These are phyloP conservation scores for Boletus subcaerulescens DNA, from an alignment of 768 basidiomycete genomes.

Conservation along the genomic window DNA sequence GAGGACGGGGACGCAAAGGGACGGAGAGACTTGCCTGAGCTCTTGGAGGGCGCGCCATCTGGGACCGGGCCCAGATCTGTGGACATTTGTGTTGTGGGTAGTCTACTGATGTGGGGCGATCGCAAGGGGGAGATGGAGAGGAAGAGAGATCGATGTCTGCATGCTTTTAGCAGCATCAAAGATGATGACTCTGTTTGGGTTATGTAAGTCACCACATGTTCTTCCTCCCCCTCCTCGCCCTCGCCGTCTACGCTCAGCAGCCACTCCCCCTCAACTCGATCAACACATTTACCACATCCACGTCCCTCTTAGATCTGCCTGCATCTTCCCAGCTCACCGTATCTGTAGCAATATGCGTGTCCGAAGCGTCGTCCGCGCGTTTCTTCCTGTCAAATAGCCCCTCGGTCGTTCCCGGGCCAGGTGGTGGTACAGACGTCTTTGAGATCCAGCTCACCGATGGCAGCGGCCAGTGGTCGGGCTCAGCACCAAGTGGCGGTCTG, in stretches of 20 bases:
- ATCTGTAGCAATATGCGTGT: slow-evolving; percentile 49
- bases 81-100: slow-evolving; percentile 7
- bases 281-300: slow-evolving; percentile 29
- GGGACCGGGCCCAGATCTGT: neutral
- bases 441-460: slow-evolving; percentile 52
- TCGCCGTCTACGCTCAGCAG: slow-evolving; percentile 14
- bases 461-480: slow-evolving; percentile 49
- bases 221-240: neutral
- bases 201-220: neutral
- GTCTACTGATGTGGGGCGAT: neutral
- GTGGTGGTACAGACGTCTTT: slow-evolving; percentile 38
- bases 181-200: neutral
- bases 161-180: slow-evolving; percentile 12
- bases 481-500: slow-evolving; percentile 46
- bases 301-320: slow-evolving; percentile 43
- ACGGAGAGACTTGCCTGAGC: slow-evolving; percentile 32
- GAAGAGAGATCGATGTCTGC: slow-evolving; percentile 20
- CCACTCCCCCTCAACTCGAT: slow-evolving; percentile 37
- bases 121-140: neutral
- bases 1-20: neutral
- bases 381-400: slow-evolving; percentile 61
- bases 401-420: slow-evolving; percentile 35
- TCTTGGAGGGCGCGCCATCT: slow-evolving; percentile 34
- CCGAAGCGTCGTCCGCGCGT: slow-evolving; percentile 35
- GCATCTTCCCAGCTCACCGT: slow-evolving; percentile 38